Conservation (phyloP, 129 eudicot genomes). For the Tanacetum coccineum region DNA sequence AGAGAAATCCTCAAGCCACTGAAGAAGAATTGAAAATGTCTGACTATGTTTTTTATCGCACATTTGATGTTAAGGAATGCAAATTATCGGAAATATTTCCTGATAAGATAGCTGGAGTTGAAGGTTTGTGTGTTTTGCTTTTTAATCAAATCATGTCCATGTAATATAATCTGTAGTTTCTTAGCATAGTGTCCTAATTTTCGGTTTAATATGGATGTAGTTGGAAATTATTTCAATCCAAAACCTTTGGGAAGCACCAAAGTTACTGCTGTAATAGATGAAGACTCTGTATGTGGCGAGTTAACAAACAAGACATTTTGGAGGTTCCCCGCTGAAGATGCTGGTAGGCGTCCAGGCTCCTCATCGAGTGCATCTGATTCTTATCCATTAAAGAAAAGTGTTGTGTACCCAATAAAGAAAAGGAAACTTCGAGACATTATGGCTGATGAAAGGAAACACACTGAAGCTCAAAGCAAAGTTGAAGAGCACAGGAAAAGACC, state of each 20-base stretch:
- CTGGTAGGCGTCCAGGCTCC: not conserved
- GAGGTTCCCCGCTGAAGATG: conserved; percentile 9
- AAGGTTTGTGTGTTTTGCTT: conserved; percentile 35
- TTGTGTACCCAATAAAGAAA: conserved; percentile 30
- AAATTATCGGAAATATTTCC: conserved; percentile 46
- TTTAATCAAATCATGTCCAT: not conserved
- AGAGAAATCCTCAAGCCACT: conserved; percentile 46
- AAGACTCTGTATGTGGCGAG: conserved; percentile 2
- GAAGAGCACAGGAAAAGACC: conserved; percentile 27
- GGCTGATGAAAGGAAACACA: conserved; percentile 2
- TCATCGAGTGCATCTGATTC: conserved; percentile 16
- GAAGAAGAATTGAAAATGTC: conserved; percentile 38
- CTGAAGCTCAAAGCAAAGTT: conserved; percentile 15
- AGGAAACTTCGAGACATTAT: conserved; percentile 35
- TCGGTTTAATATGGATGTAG: conserved; percentile 34
- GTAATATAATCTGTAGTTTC: not conserved
- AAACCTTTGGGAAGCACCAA: conserved; percentile 17
- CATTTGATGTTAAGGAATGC: conserved; percentile 57
- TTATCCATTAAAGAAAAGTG: conserved; percentile 35
- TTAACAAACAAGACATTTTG: conserved; percentile 5
- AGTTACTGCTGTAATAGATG: conserved; percentile 15
- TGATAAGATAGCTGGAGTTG: conserved; percentile 42
- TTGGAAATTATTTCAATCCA: conserved; percentile 37
- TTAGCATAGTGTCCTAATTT: conserved; percentile 4
- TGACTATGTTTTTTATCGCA: conserved; percentile 48